These are phyloP conservation scores for Pseudocercospora eumusae DNA, from an alignment of 2,329 filamentous ascomycete species.

Conservation along the genomic window DNA sequence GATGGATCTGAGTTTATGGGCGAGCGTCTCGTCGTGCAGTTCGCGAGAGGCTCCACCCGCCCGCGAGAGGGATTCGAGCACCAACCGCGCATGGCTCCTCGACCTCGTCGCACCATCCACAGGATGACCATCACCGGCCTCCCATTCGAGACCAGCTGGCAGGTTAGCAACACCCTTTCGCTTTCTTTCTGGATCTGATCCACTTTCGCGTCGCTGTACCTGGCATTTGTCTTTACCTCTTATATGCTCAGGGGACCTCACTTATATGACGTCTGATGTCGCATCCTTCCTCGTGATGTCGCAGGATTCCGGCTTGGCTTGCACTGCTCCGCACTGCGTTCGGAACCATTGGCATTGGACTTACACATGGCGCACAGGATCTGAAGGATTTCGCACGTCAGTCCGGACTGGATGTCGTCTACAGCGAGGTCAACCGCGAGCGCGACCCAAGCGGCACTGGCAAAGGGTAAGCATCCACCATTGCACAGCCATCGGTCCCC, in stretches of 20 bases:
- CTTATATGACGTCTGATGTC: not conserved
- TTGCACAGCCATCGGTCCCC: not conserved
- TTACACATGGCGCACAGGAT: constrained; percentile 67
- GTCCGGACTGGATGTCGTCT: constrained; percentile 95
- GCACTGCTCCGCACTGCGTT: constrained; percentile 29
- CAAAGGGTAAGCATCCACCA: constrained; percentile 65
- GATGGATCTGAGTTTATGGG: constrained; percentile 98
- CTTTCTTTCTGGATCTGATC: constrained; percentile 40
- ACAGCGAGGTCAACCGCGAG: constrained; percentile 92
- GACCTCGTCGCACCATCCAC: constrained; percentile 89
- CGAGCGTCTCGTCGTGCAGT: constrained; percentile 95
- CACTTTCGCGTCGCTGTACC: not conserved
- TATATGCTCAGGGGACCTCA: not conserved
- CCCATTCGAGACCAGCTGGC: constrained; percentile 98
- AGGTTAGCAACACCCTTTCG: constrained; percentile 73
- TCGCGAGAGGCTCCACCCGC: constrained; percentile 79
- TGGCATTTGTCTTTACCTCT: not conserved
- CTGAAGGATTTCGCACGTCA: constrained; percentile 99
- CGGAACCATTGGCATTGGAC: constrained; percentile 25
- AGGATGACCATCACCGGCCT: constrained; percentile 98
- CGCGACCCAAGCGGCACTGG: constrained; percentile 63
- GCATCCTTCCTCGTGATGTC: constrained; percentile 8
- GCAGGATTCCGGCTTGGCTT: constrained; percentile 11
- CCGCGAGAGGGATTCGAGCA: constrained; percentile 64
- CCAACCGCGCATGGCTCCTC: constrained; percentile 67